Evolutionary conservation across 495 filamentous ascomycete species (phyloP), one percentile per base, ranked within the genome.

Genomic region (Cercophora newfieldiana): DNA sequence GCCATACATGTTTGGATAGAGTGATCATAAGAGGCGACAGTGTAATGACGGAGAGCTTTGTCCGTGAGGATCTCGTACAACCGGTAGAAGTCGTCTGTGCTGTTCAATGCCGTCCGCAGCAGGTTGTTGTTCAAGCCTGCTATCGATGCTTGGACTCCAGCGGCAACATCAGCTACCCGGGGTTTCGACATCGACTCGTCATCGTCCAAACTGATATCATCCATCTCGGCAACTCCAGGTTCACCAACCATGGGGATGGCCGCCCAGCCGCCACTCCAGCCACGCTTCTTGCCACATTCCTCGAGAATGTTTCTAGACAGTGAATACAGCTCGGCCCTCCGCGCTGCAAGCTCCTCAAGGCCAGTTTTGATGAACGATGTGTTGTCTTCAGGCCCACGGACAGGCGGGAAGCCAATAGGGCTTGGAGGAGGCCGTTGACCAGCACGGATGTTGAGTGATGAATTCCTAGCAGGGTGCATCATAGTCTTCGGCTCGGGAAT

Each of bases 251-350:
- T 76, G n/a, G 82, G 83, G 21, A 92, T 81, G 26, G 87, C 80
- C 33, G 81, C 81, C 92, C 92, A 96, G 6, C 89, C 92, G 61
- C 90, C 84, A 12, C 80, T 81, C 94, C 94, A 97, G 8, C 88
- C 90, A 30, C 87, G 80, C 58, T 87, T 85, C 69, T 83, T 86
- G 10, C 90, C 93, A 68, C 92, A 83, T 61, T 86, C 84, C 68
- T 94, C 90, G 4, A 97, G 81, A 16, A 91, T 84, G 54, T 89
- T 91, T 67, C 94, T 83, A 18, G 90, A 91, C 30, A 98, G 76
- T n/a, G 91, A 75, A 64, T 90, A 86, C 6, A 99, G 80, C 68
- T 96, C 91, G 24, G 90, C 94, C 74, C 94, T 83, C 59, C 83
- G 86, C 28, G 89, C 90, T 48, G 93, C 91, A n/a, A 98, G 80